phyloP scores from a whole-genome alignment of 345 rosid genomes.

The Microcos paniculata region DNA sequence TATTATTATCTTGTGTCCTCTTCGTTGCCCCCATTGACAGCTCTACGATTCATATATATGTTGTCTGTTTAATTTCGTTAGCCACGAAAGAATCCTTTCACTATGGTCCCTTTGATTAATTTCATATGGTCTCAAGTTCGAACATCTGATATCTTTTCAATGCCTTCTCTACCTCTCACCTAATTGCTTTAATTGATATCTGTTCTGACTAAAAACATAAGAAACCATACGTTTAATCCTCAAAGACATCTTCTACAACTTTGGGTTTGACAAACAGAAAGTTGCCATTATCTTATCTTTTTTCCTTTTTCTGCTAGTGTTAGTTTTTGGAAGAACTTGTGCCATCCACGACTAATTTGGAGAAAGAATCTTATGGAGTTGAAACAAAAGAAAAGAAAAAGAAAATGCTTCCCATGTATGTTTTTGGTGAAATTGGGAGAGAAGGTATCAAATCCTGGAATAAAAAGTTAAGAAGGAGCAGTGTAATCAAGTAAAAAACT shows the following conservation, averaged over 20 bases:
- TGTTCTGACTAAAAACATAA: not conserved
- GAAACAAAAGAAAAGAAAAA: not conserved
- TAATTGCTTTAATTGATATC: too few species aligned
- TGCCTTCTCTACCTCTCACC: too few species aligned
- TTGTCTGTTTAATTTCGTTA: slow-evolving; percentile 14
- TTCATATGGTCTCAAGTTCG: not conserved
- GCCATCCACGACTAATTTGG: slow-evolving; percentile 8
- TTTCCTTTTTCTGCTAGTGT: slow-evolving; percentile 2
- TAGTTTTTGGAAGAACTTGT: slow-evolving; percentile 12
- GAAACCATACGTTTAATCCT: too few species aligned
- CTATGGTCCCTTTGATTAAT: not conserved
- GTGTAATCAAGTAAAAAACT: not conserved
- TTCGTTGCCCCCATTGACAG: slow-evolving; percentile 23
- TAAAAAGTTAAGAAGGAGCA: not conserved
- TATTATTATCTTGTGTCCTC: slow-evolving; percentile 8
- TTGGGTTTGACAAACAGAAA: slow-evolving; percentile 6
- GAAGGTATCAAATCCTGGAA: slow-evolving; percentile 7
- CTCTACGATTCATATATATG: slow-evolving; percentile 13
- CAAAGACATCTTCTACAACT: too few species aligned
- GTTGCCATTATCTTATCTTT: slow-evolving; percentile 15
- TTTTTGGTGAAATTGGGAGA: slow-evolving; percentile 8
- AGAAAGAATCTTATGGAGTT: slow-evolving; percentile 21
- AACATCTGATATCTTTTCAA: not conserved
- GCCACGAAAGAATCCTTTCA: slow-evolving; percentile 1
- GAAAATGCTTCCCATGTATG: slow-evolving; percentile 6